Percentiles rank a stretch among this genome's conserved stretches.
phyloP scores from a whole-genome alignment of 768 basidiomycete species.

The Psilocybe tampanensis region DNA sequence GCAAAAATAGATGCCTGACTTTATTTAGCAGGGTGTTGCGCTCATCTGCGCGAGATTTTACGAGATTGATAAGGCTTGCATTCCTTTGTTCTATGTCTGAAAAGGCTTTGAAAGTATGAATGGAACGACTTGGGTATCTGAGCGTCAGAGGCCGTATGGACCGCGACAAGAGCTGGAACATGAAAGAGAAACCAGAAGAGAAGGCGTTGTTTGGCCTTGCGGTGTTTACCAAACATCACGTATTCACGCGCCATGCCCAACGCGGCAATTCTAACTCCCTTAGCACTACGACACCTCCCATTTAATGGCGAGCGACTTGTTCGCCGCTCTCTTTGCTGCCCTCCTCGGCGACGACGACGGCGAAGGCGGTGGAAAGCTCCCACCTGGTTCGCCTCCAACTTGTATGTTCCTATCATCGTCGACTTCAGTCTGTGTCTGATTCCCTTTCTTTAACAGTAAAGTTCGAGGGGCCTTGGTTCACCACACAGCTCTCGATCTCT shows the following conservation, averaged over 20 bases:
- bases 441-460: conserved; percentile 48
- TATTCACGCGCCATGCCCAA: not conserved
- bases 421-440: conserved; percentile 2
- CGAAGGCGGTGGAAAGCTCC: conserved; percentile 45
- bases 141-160: conserved; percentile 8
- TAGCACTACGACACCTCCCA: no score
- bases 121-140: not conserved
- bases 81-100: conserved; percentile 20
- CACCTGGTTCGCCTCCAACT: conserved; percentile 69
- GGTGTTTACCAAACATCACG: conserved; percentile 20
- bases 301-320: conserved; percentile 19
- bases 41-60: conserved; percentile 55
- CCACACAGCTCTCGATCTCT: conserved; percentile 84
- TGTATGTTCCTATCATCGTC: conserved; percentile 38
- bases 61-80: conserved; percentile 54
- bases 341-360: conserved; percentile 29
- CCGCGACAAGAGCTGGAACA: conserved; percentile 18
- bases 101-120: not conserved
- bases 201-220: conserved; percentile 19
- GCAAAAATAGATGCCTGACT: conserved; percentile 27
- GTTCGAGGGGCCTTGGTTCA: conserved; percentile 95
- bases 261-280: conserved; percentile 5
- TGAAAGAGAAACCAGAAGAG: conserved; percentile 13
- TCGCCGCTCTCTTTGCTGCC: conserved; percentile 23
- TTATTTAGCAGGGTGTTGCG: conserved; percentile 46